Conservation (phyloP, 1,284 basidiomycete species). For the Gymnopus androsaceus region DNA sequence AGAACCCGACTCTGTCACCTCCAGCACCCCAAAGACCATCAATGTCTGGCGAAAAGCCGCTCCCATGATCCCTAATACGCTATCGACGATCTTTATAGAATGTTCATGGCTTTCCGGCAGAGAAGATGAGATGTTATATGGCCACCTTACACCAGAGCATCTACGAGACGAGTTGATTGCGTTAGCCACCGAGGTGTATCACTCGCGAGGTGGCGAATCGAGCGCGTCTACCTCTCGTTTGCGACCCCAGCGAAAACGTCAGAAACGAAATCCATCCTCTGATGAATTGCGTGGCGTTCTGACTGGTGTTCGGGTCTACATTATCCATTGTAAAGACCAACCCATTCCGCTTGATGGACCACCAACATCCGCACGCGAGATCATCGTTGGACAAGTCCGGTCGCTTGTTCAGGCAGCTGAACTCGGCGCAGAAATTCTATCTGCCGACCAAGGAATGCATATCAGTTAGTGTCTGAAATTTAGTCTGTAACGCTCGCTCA, state of each 20-base stretch:
- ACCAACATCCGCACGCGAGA: conserved; percentile 45
- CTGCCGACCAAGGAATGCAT: conserved; percentile 71
- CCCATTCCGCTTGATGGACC: conserved; percentile 38
- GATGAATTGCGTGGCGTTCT: conserved; percentile 54
- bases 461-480: conserved; percentile 54
- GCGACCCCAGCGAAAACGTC: conserved; percentile 16
- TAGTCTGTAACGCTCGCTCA: background rate
- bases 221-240: background rate
- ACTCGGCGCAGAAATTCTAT: conserved; percentile 64
- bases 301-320: conserved; percentile 61
- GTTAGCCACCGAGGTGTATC: conserved; percentile 18
- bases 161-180: conserved; percentile 33
- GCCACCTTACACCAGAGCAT: conserved; percentile 77
- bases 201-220: background rate
- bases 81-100: conserved; percentile 79
- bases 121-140: conserved; percentile 62
- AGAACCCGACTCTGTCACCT: conserved; percentile 71
- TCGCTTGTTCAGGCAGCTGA: conserved; percentile 52
- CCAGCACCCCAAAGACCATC: conserved; percentile 50
- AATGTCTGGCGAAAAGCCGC: conserved; percentile 75
- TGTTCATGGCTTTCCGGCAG: conserved; percentile 78
- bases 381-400: conserved; percentile 66
- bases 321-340: conserved; percentile 83
- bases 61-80: conserved; percentile 59
- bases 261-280: conserved; percentile 23